These are phyloP conservation scores for Aspergillus bombycis DNA, from an alignment of 2,329 filamentous ascomycete species.

Conservation along the genomic window DNA sequence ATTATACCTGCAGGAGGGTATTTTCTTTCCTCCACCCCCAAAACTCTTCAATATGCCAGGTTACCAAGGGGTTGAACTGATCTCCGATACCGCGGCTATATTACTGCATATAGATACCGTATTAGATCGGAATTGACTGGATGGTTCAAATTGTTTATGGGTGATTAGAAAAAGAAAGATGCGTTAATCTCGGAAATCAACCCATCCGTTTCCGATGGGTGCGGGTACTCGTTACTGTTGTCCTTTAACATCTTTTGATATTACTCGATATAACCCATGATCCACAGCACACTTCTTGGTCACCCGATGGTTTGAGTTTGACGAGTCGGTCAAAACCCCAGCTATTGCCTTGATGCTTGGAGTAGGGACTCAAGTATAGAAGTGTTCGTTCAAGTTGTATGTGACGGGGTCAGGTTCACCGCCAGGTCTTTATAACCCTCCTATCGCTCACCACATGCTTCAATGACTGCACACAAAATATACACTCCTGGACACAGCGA, in stretches of 20 bases:
- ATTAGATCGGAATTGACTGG: background rate
- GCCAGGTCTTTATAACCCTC: background rate
- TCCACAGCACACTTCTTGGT: background rate
- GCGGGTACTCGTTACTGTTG: background rate
- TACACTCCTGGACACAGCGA: background rate
- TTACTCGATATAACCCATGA: background rate
- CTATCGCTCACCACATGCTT: conserved; percentile 3
- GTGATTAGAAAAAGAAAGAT: background rate
- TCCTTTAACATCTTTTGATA: background rate
- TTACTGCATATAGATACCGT: background rate
- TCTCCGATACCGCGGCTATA: background rate
- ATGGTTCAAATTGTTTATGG: background rate
- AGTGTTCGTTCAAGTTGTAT: background rate
- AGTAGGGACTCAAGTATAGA: background rate
- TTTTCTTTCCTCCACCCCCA: background rate
- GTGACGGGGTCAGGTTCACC: background rate
- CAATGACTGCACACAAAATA: background rate
- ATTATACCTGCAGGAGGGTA: background rate
- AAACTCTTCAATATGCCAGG: background rate
- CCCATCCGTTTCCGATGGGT: background rate
- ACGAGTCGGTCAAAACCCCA: background rate
- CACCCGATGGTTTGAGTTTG: background rate
- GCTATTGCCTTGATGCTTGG: background rate
- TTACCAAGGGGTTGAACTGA: background rate
- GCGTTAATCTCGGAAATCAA: conserved; percentile 6